phyloP scores from a whole-genome alignment of 805 yeast genomes.

The Scheffersomyces amazonensis region DNA sequence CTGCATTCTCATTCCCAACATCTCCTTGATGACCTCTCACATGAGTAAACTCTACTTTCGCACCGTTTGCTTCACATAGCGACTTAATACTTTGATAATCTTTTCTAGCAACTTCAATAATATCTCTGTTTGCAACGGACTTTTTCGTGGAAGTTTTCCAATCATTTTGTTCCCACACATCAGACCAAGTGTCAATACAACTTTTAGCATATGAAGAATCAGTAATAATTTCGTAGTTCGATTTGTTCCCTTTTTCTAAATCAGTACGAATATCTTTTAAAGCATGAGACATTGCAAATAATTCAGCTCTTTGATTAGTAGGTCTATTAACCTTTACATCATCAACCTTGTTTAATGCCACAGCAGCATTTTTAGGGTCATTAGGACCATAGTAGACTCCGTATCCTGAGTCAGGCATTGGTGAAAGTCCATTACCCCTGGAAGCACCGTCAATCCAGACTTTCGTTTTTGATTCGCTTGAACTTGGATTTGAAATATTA shows the following conservation, averaged over 20 bases:
- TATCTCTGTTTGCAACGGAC: conserved; percentile 50
- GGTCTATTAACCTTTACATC: conserved; percentile 27
- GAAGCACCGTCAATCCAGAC: conserved; percentile 83
- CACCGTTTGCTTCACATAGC: conserved; percentile 32
- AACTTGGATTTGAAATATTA: background rate
- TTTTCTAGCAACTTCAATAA: conserved; percentile 34
- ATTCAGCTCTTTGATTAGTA: conserved; percentile 82
- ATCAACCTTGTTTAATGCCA: conserved; percentile 39
- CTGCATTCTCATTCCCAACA: conserved; percentile 77
- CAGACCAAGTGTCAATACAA: conserved; percentile 54
- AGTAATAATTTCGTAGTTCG: conserved; percentile 47
- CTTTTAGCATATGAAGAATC: conserved; percentile 72
- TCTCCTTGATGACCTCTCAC: conserved; percentile 72
- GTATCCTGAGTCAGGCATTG: conserved; percentile 51
- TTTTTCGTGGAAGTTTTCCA: conserved; percentile 46
- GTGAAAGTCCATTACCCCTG: conserved; percentile 50
- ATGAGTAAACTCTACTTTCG: conserved; percentile 48
- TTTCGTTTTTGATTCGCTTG: background rate
- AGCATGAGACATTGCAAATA: conserved; percentile 63
- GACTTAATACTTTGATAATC: conserved; percentile 32
- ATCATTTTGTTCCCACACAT: conserved; percentile 55
- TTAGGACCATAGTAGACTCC: conserved; percentile 69
- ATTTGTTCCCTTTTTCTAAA: conserved; percentile 16
- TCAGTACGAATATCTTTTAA: conserved; percentile 37
- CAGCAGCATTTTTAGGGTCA: conserved; percentile 54